Evolutionary conservation across 805 yeast genomes (phyloP).

Genomic region (Wickerhamomyces rabaulensis): DNA sequence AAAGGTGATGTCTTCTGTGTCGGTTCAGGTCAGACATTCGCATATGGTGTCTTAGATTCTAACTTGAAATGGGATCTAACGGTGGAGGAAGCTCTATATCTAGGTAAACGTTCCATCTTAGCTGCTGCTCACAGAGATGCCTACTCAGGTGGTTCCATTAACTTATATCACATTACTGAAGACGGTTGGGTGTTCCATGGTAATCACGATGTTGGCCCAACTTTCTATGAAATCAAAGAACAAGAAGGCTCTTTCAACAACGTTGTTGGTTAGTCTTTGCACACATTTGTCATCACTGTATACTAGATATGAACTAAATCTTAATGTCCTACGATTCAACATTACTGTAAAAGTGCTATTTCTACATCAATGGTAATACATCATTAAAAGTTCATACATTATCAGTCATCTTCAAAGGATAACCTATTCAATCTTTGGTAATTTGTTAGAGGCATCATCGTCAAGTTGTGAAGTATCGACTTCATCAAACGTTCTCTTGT

Average conservation of each 20-base stretch:
- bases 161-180: slow-evolving; percentile 89
- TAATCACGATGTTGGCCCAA: slow-evolving; percentile 84
- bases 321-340: not conserved
- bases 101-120: slow-evolving; percentile 91
- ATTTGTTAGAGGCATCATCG: slow-evolving; percentile 1
- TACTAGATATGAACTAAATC: slow-evolving; percentile 1
- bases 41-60: slow-evolving; percentile 95
- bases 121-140: slow-evolving; percentile 99
- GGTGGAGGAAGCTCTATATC: slow-evolving; percentile 88
- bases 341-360: not conserved
- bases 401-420: not conserved
- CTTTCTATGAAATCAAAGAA: slow-evolving; percentile 88
- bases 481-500: slow-evolving; percentile 10
- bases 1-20: slow-evolving; percentile 95
- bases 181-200: slow-evolving; percentile 96
- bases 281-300: not conserved
- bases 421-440: slow-evolving; percentile 2
- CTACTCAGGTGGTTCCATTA: slow-evolving; percentile 93
- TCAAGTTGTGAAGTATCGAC: slow-evolving; percentile 2
- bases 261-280: slow-evolving; percentile 33
- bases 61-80: slow-evolving; percentile 88
- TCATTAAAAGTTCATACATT: not conserved
- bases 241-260: slow-evolving; percentile 86
- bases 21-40: slow-evolving; percentile 98
- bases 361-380: not conserved